phyloP scores from a whole-genome alignment of 2,329 filamentous ascomycete species.

The Penicillium sp. region DNA sequence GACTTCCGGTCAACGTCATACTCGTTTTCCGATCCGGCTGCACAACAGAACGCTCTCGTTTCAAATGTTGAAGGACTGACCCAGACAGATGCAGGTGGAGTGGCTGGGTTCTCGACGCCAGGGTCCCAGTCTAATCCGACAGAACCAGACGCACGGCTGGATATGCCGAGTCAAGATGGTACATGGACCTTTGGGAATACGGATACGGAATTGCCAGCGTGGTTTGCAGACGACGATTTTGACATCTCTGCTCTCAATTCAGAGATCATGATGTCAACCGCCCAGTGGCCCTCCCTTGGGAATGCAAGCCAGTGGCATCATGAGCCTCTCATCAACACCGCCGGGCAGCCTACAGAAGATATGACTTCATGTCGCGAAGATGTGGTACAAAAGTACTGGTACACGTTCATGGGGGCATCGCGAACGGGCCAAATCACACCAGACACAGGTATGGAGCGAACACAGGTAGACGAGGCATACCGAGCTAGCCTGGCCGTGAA shows the following conservation, averaged over 20 bases:
- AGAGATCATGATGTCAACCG: not conserved
- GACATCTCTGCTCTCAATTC: conserved; percentile 22
- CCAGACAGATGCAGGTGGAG: not conserved
- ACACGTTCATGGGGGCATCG: conserved; percentile 21
- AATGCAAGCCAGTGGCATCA: not conserved
- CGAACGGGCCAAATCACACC: conserved; percentile 23
- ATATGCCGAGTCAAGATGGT: not conserved
- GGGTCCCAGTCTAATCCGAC: not conserved
- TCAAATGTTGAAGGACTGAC: not conserved
- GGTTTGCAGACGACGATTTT: conserved; percentile 24
- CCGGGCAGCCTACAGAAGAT: not conserved
- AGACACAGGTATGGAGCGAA: conserved; percentile 14
- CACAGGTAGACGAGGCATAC: conserved; percentile 16
- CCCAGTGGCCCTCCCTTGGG: not conserved
- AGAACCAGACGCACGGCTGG: not conserved
- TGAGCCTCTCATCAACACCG: not conserved
- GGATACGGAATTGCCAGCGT: conserved; percentile 11
- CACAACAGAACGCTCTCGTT: not conserved
- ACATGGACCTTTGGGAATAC: not conserved
- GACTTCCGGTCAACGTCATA: not conserved
- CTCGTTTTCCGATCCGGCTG: not conserved
- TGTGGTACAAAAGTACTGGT: conserved; percentile 13
- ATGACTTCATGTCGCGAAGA: conserved; percentile 7
- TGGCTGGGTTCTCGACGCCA: not conserved
- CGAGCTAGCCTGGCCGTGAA: conserved; percentile 9